These are phyloP conservation scores for Leucosporidium yakuticum DNA, from an alignment of 768 basidiomycete genomes.

Conservation along the genomic window DNA sequence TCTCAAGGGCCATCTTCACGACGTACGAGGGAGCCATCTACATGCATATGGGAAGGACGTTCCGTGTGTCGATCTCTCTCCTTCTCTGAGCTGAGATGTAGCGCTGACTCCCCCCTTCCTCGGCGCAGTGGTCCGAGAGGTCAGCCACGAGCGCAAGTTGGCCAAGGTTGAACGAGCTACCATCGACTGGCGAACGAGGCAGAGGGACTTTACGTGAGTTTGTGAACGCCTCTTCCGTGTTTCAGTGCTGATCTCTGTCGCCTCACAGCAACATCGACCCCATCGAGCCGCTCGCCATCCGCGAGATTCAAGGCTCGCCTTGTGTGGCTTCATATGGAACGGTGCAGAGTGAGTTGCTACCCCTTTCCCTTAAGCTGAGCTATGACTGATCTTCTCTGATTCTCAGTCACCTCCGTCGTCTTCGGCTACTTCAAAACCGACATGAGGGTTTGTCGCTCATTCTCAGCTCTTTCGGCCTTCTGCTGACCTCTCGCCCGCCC, in stretches of 20 bases:
- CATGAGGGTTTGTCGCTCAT: slow-evolving; percentile 47
- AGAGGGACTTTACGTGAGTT: slow-evolving; percentile 68
- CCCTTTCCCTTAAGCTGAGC: not conserved
- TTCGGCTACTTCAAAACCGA: slow-evolving; percentile 76
- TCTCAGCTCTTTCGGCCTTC: not conserved
- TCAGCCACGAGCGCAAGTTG: slow-evolving; percentile 69
- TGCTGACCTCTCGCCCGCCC: rapidly evolving
- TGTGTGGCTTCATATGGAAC: slow-evolving; percentile 65
- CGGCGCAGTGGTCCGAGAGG: slow-evolving; percentile 56
- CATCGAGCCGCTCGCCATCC: slow-evolving; percentile 65
- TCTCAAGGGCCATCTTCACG: slow-evolving; percentile 77
- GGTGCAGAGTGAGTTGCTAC: slow-evolving; percentile 12
- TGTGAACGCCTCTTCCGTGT: not conserved
- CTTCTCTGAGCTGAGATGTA: too few species aligned
- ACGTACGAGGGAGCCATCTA: slow-evolving; percentile 82
- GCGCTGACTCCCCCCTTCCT: slow-evolving; percentile 23
- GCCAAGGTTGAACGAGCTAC: slow-evolving; percentile 67
- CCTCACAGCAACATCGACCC: slow-evolving; percentile 64
- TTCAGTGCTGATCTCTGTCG: not conserved
- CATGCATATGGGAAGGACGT: slow-evolving; percentile 79
- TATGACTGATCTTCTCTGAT: slow-evolving; percentile 45
- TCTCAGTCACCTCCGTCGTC: slow-evolving; percentile 56
- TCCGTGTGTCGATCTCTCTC: slow-evolving; percentile 33
- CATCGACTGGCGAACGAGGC: slow-evolving; percentile 75
- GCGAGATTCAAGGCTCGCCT: slow-evolving; percentile 56